Base-by-base conservation (phyloP, 768 basidiomycete genomes). In the Leccinum imitatum region DNA sequence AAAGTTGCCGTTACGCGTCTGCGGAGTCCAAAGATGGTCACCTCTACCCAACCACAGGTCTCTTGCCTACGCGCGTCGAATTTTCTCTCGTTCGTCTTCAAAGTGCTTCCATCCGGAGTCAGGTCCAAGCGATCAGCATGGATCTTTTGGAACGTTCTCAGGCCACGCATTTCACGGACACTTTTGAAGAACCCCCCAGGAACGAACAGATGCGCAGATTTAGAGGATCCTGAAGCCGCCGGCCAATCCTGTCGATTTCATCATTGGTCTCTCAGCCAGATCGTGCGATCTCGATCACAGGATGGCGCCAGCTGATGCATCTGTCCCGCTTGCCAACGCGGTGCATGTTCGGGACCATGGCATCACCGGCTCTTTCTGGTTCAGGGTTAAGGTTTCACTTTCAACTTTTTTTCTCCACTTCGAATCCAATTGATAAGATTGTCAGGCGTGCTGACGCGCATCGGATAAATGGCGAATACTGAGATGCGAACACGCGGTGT, bases 401-500 rank as follows among this genome's bases (percentile, higher is more conserved):
- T 14, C n/a, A 21, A 21, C 41, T 4, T 41, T 41, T 41, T 41
- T 41, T 41, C 41, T 41, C 58, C 46, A 17, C 23, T 53, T 51
- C 56, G 19, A 46, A 55, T 53, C 59, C 54, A 62, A 69, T 41
- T 41, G 41, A 41, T 41, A 41, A 41, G 41, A 41, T 41, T 41
- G 41, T 41, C 41, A 41, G 17, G 9, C 41, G 9, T 41, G 41
- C 41, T 41, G 41, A 41, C 41, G 41, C 41, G 41, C 41, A 41
- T 55, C 63, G 56, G 55, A 59, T 52, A 55, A 54, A 51, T 65
- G 61, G 56, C 67, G 63, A 53, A 57, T 57, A 61, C 76, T 63
- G 65, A 59, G 56, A 60, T 62, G 35, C 60, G 56, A 69, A 56
- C 56, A 63, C 62, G 54, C 63, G 72, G 68, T 73, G 70, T 65